These are phyloP conservation scores for Salvia splendens DNA, from an alignment of 257 asterid species.

Conservation along the genomic window DNA sequence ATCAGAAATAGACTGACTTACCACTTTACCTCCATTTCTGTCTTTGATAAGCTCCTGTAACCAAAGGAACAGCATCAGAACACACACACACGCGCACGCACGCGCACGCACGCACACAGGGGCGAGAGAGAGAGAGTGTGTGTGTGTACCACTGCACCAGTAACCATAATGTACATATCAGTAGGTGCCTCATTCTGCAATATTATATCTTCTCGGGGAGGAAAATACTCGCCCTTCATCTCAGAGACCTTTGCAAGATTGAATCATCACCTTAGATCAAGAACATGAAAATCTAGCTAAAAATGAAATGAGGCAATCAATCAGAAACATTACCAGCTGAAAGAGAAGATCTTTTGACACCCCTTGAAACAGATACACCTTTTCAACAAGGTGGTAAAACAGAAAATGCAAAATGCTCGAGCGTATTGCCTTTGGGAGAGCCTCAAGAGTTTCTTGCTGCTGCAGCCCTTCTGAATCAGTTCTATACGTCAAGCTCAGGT, in stretches of 20 bases:
- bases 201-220: slow-evolving; percentile 72
- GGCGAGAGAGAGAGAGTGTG: not conserved
- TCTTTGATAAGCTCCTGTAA: slow-evolving; percentile 59
- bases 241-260: slow-evolving; percentile 51
- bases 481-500: slow-evolving; percentile 73
- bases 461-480: slow-evolving; percentile 86
- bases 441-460: slow-evolving; percentile 78
- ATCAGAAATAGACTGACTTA: slow-evolving; percentile 22
- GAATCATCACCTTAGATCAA: slow-evolving; percentile 1
- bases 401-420: slow-evolving; percentile 68
- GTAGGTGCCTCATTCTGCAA: slow-evolving; percentile 80
- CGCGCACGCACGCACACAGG: too few relatives aligned
- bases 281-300: slow-evolving; percentile 15
- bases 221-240: slow-evolving; percentile 80
- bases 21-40: slow-evolving; percentile 51
- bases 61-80: slow-evolving; percentile 28
- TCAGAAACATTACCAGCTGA: slow-evolving; percentile 62
- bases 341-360: slow-evolving; percentile 78
- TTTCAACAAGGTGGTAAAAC: slow-evolving; percentile 64
- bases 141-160: slow-evolving; percentile 64
- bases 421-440: slow-evolving; percentile 80
- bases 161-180: slow-evolving; percentile 64
- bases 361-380: slow-evolving; percentile 74
- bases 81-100: too few relatives aligned
- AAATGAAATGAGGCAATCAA: not conserved